A percentile compares a stretch with the other conserved stretches of the same genome.
These are phyloP conservation scores for Rosa hybrid DNA, from an alignment of 331 rosid species.

Conservation along the genomic window DNA sequence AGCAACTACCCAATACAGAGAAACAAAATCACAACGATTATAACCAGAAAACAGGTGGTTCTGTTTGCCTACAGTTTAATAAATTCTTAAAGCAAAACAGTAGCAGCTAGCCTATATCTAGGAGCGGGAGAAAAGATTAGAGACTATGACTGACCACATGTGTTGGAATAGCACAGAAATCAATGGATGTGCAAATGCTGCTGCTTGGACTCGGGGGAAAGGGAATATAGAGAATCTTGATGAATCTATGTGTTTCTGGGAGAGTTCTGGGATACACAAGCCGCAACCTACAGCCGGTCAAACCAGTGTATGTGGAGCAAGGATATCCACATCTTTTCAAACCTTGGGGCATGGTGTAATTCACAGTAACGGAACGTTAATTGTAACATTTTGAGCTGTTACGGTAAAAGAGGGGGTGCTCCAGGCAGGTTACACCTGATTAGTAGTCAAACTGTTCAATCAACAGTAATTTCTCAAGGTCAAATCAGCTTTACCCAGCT, in stretches of 20 bases:
- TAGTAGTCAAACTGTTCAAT: too few relatives aligned
- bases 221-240: not conserved
- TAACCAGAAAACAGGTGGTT: not conserved
- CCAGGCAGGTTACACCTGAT: too few relatives aligned
- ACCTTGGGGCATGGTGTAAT: too few relatives aligned
- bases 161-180: not conserved
- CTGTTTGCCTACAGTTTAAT: not conserved
- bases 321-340: too few relatives aligned
- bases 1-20: not conserved
- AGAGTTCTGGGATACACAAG: too few relatives aligned
- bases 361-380: too few relatives aligned
- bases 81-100: not conserved
- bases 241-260: constrained; percentile 7
- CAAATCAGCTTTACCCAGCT: too few relatives aligned
- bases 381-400: too few relatives aligned
- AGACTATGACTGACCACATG: constrained; percentile 12
- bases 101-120: not conserved
- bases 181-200: not conserved
- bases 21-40: not conserved
- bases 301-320: too few relatives aligned
- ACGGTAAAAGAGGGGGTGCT: too few relatives aligned
- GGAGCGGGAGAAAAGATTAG: not conserved
- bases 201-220: not conserved
- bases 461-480: too few relatives aligned
- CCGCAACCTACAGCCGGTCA: too few relatives aligned